Evolutionary conservation across 257 asterid species (phyloP), one percentile per base, ranked within the genome.

Genomic region (Thymus quinquecostatus): DNA sequence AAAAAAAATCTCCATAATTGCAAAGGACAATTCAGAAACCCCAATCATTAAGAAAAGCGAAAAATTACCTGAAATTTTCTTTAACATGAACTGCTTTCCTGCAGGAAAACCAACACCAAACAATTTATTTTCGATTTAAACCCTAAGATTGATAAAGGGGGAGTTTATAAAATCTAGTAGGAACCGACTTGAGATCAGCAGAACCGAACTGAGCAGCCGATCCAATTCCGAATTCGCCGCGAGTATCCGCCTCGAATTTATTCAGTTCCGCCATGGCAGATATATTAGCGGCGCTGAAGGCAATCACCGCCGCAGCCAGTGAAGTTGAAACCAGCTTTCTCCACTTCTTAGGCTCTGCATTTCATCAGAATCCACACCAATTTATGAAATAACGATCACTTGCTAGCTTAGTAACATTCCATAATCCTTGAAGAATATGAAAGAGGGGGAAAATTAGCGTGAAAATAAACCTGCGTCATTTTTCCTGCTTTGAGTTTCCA

Each of bases 131-230:
- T 51, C 21, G 21, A 11, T 13, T 30, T 1, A 49, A 41, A 27
- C 54, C 10, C 49, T 14, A 67, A 58, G 6, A 33, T 13, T 3
- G 2, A 5, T 13, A 49, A 70, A 66, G 5, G 40, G 40, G 40
- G 40, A 21, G 11, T 1, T 21, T 30, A 60, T 10, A 30, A 27
- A 21, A 55, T 74, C 10, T 47, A 29, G 41, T 1, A 27, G 8
- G 59, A 34, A 75, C 82, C 54, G 28, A 92, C 97, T 85, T 88
- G 73, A 94, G 93, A 40, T 94, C 97, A 11, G 99, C 97, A 64
- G 97, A 94, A 48, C 99, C 99, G 77, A 85, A 94, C 68, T 94
- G 99, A 58, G 99, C 97, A 4, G 99, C 99, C 2, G 99, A 94
- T 62, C 98, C 98, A 71, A 94, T 94, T 66, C 98, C 99, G 28